These are phyloP conservation scores for Melanopsichium pennsylvanicum DNA, from an alignment of 1,284 basidiomycete species.

Conservation along the genomic window DNA sequence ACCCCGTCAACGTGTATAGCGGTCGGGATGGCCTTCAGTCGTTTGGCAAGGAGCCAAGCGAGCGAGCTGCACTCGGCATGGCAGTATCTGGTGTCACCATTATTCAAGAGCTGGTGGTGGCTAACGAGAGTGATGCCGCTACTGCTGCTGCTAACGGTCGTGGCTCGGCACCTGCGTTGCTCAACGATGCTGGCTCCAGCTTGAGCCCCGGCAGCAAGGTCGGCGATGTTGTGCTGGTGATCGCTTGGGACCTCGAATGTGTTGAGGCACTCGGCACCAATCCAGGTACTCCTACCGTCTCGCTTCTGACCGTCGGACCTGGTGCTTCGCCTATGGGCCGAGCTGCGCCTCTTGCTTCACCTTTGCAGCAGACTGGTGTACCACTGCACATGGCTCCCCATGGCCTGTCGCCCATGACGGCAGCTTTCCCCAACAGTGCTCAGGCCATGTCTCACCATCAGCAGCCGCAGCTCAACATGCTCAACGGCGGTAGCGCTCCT, in stretches of 20 bases:
- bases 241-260: conserved; percentile 66
- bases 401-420: conserved; percentile 34
- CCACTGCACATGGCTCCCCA: conserved; percentile 19
- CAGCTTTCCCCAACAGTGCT: conserved; percentile 19
- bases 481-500: conserved; percentile 8
- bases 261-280: conserved; percentile 55
- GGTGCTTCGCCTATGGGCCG: conserved; percentile 37
- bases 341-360: conserved; percentile 31
- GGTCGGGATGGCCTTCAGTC: conserved; percentile 47
- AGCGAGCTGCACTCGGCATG: conserved; percentile 63
- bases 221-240: conserved; percentile 66
- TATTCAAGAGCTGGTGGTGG: conserved; percentile 67
- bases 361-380: conserved; percentile 25
- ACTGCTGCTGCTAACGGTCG: conserved; percentile 3
- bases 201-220: conserved; percentile 62
- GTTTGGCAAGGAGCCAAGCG: conserved; percentile 64
- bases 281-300: conserved; percentile 58
- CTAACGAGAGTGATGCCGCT: conserved; percentile 31
- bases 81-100: conserved; percentile 64
- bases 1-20: conserved; percentile 59
- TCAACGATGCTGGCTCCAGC: conserved; percentile 20
- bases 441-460: conserved; percentile 19
- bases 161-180: conserved; percentile 18
- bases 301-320: conserved; percentile 41
- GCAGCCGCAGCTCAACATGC: conserved; percentile 29